Percentiles rank a stretch among this genome's conserved stretches.
Conservation (phyloP, 306 rosid species). For the Acmispon strigosus region DNA sequence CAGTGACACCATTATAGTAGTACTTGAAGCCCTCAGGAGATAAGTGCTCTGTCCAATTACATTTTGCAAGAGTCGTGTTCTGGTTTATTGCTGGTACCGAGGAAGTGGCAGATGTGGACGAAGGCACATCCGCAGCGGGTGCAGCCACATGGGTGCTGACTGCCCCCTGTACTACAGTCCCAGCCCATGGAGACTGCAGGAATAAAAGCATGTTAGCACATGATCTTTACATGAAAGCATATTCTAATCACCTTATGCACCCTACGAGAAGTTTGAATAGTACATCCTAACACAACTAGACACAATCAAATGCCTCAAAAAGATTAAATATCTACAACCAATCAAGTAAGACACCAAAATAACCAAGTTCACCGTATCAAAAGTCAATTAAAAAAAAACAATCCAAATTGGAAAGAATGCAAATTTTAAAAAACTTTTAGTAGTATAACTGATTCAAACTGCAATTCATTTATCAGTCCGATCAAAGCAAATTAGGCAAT, state of each 20-base stretch:
- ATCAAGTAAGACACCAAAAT: not conserved
- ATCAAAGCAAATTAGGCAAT: not conserved
- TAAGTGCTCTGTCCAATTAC: conserved; percentile 88
- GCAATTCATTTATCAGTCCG: not conserved
- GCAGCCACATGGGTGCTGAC: conserved; percentile 35
- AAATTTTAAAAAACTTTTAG: not conserved
- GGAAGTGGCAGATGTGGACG: conserved; percentile 48
- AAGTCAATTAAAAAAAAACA: conserved; percentile 1
- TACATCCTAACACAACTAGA: not conserved
- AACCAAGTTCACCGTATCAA: not conserved
- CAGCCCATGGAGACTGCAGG: conserved; percentile 60
- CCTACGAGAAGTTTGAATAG: not conserved
- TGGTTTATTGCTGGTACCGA: conserved; percentile 38
- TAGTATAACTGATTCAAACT: conserved; percentile 4
- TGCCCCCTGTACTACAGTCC: conserved; percentile 36
- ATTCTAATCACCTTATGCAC: not conserved
- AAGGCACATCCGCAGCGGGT: conserved; percentile 46
- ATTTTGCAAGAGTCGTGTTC: conserved; percentile 37
- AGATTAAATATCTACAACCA: not conserved
- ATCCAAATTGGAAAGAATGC: not conserved
- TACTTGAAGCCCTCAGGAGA: conserved; percentile 95
- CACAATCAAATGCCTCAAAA: not conserved
- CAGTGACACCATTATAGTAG: conserved; percentile 71
- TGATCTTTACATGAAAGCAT: not conserved
- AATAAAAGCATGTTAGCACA: conserved; percentile 22